Evolutionary conservation across 208 protist genomes (phyloP), one percentile per base, ranked within the genome.

Genomic region (Leishmania tarentolae): DNA sequence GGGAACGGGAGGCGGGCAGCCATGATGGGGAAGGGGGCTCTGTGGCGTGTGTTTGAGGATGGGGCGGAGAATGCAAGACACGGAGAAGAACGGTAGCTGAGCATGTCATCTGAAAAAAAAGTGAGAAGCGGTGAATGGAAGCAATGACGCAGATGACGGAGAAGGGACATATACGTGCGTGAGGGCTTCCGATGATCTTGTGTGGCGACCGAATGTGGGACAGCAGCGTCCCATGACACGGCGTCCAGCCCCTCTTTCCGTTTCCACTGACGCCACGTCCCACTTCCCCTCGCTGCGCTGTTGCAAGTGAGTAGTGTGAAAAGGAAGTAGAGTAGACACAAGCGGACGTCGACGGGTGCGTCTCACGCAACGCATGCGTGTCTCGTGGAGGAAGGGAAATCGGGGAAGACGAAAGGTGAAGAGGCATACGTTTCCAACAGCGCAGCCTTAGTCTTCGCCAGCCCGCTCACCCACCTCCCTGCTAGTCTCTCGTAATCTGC

Each of bases 91-190:
- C 59, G 31, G 59, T 19, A 4, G 19, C 59, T 66, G 59, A 66
- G 59, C 59, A 66, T 66, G 59, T 19, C 59, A 66, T 66, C 59
- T 19, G n/a, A 37, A n/a, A 66, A n/a, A 66, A 66, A n/a, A 66
- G 59, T 24, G 3, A 40, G 28, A n/a, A 13, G 31, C 37, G n/a
- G 59, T 31, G n/a, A 19, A 37, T 28, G 15, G 0, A 66, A 66
- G 21, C 11, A 40, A n/a, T 8, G 59, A 11, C n/a, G 19, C 59
- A 66, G 59, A n/a, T 3, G n/a, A 7, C 59, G n/a, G n/a, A 37
- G 3, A 66, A n/a, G 59, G 31, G 59, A n/a, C 59, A n/a, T 40
- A n/a, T 13, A 13, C 24, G 3, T 66, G 59, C 59, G 59, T 15
- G 42, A 31, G 42, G 4, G 21, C n/a, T n/a, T 68, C 21, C 17